Evolutionary conservation across 257 asterid species (phyloP), one percentile per base, ranked within the genome.

Genomic region (Nicotiana knightiana): DNA sequence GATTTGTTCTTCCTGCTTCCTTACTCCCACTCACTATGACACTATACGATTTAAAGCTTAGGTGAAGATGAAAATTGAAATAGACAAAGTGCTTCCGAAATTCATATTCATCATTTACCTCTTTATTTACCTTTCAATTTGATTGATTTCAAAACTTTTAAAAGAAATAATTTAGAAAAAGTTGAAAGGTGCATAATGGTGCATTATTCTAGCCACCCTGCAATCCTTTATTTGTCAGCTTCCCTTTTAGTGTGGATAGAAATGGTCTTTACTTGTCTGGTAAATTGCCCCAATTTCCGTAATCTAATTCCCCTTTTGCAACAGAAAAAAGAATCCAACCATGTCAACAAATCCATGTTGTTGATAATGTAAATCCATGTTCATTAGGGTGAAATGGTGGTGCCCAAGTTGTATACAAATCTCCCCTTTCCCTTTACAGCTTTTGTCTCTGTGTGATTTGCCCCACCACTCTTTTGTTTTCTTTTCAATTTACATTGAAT

Each of bases 391-490:
- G 48, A 58, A 63, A n/a, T 26, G 28, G 18, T 28, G 51, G 48
- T 32, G 54, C 51, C 11, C 71, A 8, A 55, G 11, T 67, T 77
- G 66, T 15, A 76, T 83, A 77, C 30, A 18, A 79, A 58, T 73
- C 17, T 28, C 64, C 17, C 48, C 62, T 54, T 32, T 77, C 66
- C 73, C 87, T 83, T 86, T 86, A 85, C 91, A 88, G 88, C 86
- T 83, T 82, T 75, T 83, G 67, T 59, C 71, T 43, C 26, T 26
- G 63, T 15, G 26, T 79, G 64, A 63, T 73, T 65, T 67, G 58
- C 54, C 81, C 89, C 86, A 85, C 87, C 85, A 30, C 80, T 55
- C 28, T 26, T 37, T n/a, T 75, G 46, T 75, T 75, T 51, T 26
- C 2, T 4, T n/a, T 67, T 35, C 61, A 62, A 35, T 57, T 26